Evolutionary conservation across 2,329 filamentous ascomycete genomes (phyloP).

Genomic region (Plenodomus tracheiphilus): DNA sequence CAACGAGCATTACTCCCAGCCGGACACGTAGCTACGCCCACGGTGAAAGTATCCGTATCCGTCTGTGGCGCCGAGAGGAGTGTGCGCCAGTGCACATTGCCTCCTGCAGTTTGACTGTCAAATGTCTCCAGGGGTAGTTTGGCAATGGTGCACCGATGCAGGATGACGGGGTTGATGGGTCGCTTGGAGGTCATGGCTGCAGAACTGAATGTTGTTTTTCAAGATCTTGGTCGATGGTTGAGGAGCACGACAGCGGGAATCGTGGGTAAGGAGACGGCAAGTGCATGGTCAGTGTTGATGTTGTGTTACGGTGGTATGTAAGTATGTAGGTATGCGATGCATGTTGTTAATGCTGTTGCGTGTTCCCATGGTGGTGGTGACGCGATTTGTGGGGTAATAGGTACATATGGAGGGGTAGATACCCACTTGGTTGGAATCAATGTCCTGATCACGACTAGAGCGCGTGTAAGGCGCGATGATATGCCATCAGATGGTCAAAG

Average conservation of each 20-base stretch:
- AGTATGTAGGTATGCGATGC: not conserved
- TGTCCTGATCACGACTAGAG: no score
- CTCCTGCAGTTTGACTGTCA: constrained; percentile 5
- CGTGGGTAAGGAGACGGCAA: not conserved
- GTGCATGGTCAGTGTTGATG: not conserved
- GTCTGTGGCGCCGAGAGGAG: constrained; percentile 44
- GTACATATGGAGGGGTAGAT: no score
- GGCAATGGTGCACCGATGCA: no score
- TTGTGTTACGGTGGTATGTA: not conserved
- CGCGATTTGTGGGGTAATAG: not conserved
- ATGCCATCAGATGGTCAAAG: no score
- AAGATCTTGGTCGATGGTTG: not conserved
- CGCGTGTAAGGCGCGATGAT: no score
- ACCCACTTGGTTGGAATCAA: no score
- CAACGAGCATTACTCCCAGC: not conserved
- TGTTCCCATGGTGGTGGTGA: no score
- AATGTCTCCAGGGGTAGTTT: constrained; percentile 10
- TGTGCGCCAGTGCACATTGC: constrained; percentile 47
- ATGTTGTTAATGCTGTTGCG: not conserved
- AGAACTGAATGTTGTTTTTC: not conserved
- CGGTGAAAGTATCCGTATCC: constrained; percentile 40
- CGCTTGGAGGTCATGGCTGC: no score
- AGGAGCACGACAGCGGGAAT: not conserved
- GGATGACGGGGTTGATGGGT: no score
- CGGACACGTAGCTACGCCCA: constrained; percentile 43